Evolutionary conservation across 305 asterid genomes (phyloP), one percentile per base, ranked within the genome.

Genomic region (Lippia alba): DNA sequence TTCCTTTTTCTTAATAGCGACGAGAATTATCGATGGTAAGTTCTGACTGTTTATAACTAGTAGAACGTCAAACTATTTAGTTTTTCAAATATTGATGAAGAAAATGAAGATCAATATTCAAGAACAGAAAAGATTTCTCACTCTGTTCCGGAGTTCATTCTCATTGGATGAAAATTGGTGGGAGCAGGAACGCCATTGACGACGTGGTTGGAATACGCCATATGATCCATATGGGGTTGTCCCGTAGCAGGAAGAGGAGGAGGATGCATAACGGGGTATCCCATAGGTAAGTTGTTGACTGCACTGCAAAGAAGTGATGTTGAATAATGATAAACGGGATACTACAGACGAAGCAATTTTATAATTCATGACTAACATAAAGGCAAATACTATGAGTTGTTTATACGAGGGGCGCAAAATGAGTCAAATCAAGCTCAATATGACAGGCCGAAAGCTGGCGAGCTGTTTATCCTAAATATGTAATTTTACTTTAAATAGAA

Each of bases 271-370:
- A 91, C 85, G 56, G 99, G 99, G 81, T 91, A 94, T 76, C 99
- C 99, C 87, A 91, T 85, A n/a, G 99, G 97, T 75, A 94, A 85
- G 82, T 88, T 94, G 90, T 86, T 88, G 85, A 83, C 99, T 94
- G 97, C 96, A 86, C 91, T 77, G 89, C 81, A 77, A 81, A 86
- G 66, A 83, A 82, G 79, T 34, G 76, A 64, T 80, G 61, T 70
- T 84, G 78, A 87, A 83, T 78, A 79, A 79, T 66, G 81, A 73
- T 67, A 76, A 36, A 74, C 60, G 66, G 75, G 59, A 81, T 48
- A 83, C 44, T 24, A 75, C 45, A 45, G 30, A 64, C 64, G 39
- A 51, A 54, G 67, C 73, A 58, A 53, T 33, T 40, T 8, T 10
- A 33, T 30, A 3, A 6, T 20, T 36, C 24, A 56, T 6, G 50